A percentile compares a stretch with the other conserved stretches of the same genome.
phyloP scores from a whole-genome alignment of 345 rosid species.

The Heritiera littoralis region DNA sequence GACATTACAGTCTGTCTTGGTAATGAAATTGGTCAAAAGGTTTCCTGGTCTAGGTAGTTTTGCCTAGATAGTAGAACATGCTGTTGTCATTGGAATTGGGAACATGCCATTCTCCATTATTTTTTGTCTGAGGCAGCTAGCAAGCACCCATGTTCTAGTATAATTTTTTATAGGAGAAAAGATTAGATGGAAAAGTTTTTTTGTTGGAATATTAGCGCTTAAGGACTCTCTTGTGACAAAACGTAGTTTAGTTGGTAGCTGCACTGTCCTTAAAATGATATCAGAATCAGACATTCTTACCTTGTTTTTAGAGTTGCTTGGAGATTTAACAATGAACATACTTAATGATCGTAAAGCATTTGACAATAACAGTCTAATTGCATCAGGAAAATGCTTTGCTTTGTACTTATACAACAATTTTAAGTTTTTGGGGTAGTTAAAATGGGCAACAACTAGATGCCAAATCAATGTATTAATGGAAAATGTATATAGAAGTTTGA shows the following conservation, averaged over 20 bases:
- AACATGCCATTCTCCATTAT: slow-evolving; percentile 19
- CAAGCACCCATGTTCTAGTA: slow-evolving; percentile 9
- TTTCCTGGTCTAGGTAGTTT: slow-evolving; percentile 27
- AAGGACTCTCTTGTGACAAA: no score
- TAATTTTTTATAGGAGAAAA: no score
- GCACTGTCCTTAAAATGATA: no score
- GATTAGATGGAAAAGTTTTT: neutral
- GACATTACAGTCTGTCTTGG: slow-evolving; percentile 21
- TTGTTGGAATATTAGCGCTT: neutral
- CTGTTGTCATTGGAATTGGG: slow-evolving; percentile 12
- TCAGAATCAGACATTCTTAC: no score
- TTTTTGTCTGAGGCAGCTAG: neutral
- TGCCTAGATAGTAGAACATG: slow-evolving; percentile 21
- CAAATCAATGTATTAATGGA: neutral
- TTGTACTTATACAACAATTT: neutral
- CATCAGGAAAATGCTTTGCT: neutral
- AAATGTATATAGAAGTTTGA: neutral
- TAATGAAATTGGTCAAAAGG: slow-evolving; percentile 33
- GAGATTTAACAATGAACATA: no score
- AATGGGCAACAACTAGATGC: neutral
- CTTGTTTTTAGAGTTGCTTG: neutral
- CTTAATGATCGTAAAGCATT: neutral
- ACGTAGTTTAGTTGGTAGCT: no score
- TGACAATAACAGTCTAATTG: no score
- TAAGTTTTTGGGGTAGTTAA: neutral